Conservation (phyloP, 192 early-diverging fungal genomes). For the Backusella macrospora region DNA sequence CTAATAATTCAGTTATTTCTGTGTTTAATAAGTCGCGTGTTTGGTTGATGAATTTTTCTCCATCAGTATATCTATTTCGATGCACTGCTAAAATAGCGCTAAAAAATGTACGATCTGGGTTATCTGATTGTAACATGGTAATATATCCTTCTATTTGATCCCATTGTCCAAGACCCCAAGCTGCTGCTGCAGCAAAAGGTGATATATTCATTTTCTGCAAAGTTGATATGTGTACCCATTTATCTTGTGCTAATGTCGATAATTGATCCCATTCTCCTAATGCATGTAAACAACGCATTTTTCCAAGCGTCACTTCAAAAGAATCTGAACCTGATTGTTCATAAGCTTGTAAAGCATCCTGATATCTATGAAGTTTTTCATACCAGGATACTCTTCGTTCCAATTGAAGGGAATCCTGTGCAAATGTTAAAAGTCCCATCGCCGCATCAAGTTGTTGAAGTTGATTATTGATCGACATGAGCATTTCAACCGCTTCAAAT, state of each 20-base stretch:
- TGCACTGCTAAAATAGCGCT: constrained; percentile 84
- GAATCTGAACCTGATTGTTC: constrained; percentile 78
- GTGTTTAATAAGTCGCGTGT: constrained; percentile 84
- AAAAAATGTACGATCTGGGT: constrained; percentile 85
- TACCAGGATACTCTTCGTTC: constrained; percentile 92
- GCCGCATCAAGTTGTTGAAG: constrained; percentile 96
- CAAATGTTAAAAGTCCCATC: constrained; percentile 89
- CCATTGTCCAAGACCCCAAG: constrained; percentile 90
- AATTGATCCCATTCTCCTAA: constrained; percentile 94
- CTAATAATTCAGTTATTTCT: constrained; percentile 81
- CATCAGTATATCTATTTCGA: constrained; percentile 74
- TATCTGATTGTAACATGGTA: constrained; percentile 71
- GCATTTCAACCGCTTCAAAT: constrained; percentile 83
- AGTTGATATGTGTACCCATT: constrained; percentile 62
- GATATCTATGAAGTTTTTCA: constrained; percentile 91
- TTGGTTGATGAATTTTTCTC: constrained; percentile 72
- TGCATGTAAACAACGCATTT: constrained; percentile 92
- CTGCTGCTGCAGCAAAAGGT: constrained; percentile 84
- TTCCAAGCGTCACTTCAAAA: constrained; percentile 74
- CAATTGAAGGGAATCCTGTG: constrained; percentile 79
- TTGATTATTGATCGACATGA: constrained; percentile 94
- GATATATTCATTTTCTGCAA: constrained; percentile 77
- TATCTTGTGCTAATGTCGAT: constrained; percentile 76
- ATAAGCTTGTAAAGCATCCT: constrained; percentile 88
- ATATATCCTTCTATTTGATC: constrained; percentile 91